These are phyloP conservation scores for Paragyromitra xinjiangensis DNA, from an alignment of 495 filamentous ascomycete species.

Conservation along the genomic window DNA sequence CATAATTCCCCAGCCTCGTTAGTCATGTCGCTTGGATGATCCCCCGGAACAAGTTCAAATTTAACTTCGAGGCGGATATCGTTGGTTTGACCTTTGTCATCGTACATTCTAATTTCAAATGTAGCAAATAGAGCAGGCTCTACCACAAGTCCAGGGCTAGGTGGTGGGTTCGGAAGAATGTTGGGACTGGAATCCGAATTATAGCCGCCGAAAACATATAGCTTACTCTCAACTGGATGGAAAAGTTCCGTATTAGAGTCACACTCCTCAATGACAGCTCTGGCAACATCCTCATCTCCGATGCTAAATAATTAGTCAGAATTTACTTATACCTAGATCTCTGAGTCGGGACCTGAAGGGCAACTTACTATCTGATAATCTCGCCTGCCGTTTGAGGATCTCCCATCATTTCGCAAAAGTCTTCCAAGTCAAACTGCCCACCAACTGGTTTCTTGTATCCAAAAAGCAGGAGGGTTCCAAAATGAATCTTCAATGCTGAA, in stretches of 20 bases:
- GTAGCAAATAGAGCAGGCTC: slow-evolving; percentile 53
- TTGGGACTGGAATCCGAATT: neutral
- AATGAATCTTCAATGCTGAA: slow-evolving; percentile 53
- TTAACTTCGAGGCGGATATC: slow-evolving; percentile 53
- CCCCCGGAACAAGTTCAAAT: slow-evolving; percentile 51
- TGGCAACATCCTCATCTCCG: slow-evolving; percentile 51
- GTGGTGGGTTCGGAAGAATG: neutral
- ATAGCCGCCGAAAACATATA: slow-evolving; percentile 17
- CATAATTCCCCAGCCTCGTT: slow-evolving; percentile 48
- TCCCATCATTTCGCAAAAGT: slow-evolving; percentile 52
- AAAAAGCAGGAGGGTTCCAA: slow-evolving; percentile 55
- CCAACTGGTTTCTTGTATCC: slow-evolving; percentile 49
- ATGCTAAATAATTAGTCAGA: slow-evolving; percentile 37
- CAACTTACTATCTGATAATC: slow-evolving; percentile 53
- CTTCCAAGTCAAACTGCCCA: slow-evolving; percentile 35
- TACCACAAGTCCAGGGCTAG: neutral
- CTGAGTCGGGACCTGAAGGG: neutral
- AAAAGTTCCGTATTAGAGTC: slow-evolving; percentile 45
- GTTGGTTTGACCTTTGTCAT: slow-evolving; percentile 32
- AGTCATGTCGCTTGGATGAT: slow-evolving; percentile 42
- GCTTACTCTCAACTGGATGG: slow-evolving; percentile 43
- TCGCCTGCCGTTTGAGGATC: slow-evolving; percentile 49
- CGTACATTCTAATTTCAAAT: slow-evolving; percentile 45
- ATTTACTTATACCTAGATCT: neutral
- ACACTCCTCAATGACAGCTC: slow-evolving; percentile 51